These are phyloP conservation scores for Neospermospora avenae DNA, from an alignment of 2,329 filamentous ascomycete species.

Conservation along the genomic window DNA sequence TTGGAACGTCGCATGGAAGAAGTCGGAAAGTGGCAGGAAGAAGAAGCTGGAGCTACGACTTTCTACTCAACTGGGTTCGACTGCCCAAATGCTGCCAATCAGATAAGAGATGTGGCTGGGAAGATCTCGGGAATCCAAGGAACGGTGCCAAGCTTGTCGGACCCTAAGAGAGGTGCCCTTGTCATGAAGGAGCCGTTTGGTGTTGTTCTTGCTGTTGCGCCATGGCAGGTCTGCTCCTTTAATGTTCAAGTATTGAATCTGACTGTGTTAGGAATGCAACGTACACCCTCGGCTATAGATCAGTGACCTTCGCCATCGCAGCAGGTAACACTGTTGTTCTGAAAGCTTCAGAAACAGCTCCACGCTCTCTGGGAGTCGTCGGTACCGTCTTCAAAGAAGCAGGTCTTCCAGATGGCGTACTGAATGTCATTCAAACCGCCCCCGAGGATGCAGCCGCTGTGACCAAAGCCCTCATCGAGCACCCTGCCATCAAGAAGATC, in stretches of 20 bases:
- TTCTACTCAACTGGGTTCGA: conserved; percentile 40
- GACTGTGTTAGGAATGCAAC: too few relatives aligned
- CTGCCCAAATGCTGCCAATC: conserved; percentile 35
- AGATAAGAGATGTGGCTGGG: conserved; percentile 44
- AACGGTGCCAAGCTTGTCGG: conserved; percentile 35
- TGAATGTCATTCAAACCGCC: conserved; percentile 69
- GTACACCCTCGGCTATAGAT: conserved; percentile 51
- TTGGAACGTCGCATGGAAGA: conserved; percentile 52
- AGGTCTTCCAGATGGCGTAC: conserved; percentile 69
- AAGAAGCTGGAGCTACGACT: conserved; percentile 46
- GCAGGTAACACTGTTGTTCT: conserved; percentile 74
- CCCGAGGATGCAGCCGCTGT: conserved; percentile 64
- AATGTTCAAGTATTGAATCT: too few relatives aligned
- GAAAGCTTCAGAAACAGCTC: conserved; percentile 68
- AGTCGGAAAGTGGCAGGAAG: conserved; percentile 54
- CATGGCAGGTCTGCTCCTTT: too few relatives aligned
- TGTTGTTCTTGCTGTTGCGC: conserved; percentile 74
- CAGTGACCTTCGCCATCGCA: conserved; percentile 64
- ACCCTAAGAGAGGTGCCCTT: conserved; percentile 56
- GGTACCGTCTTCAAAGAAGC: conserved; percentile 66
- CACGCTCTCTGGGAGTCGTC: conserved; percentile 61
- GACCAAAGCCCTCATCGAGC: conserved; percentile 64
- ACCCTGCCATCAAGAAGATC: conserved; percentile 69
- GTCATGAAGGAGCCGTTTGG: conserved; percentile 75
- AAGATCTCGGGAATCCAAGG: conserved; percentile 38